Evolutionary conservation across 306 rosid species (phyloP).

Genomic region (Ziziphus jujuba): DNA sequence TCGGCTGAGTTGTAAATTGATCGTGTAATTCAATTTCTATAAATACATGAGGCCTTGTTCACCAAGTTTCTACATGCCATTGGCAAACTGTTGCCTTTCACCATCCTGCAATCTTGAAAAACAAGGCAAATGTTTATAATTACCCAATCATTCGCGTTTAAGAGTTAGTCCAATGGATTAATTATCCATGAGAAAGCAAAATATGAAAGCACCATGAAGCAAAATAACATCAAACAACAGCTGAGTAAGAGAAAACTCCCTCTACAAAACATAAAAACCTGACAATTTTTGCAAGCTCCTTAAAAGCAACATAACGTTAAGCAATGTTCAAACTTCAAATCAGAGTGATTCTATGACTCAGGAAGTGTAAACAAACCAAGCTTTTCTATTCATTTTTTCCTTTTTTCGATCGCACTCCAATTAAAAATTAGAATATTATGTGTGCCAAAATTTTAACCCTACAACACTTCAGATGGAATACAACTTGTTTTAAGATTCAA

Average conservation of each 20-base stretch:
- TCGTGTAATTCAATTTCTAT: not conserved
- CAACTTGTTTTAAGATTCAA: no score
- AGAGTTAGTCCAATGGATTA: not conserved
- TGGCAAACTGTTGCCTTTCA: slow-evolving; percentile 1
- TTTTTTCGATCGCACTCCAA: not conserved
- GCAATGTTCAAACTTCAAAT: not conserved
- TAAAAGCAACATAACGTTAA: not conserved
- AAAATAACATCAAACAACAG: not conserved
- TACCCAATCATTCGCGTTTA: not conserved
- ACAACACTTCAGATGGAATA: no score
- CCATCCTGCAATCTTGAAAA: slow-evolving; percentile 15
- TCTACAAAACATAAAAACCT: not conserved
- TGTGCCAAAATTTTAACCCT: not conserved
- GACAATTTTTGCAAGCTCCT: not conserved
- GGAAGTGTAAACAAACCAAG: not conserved
- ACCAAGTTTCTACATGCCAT: slow-evolving; percentile 9
- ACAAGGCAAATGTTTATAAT: not conserved
- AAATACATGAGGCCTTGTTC: slow-evolving; percentile 7
- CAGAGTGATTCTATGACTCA: not conserved
- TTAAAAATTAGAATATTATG: not conserved
- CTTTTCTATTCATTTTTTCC: not conserved
- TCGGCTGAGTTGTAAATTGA: not conserved
- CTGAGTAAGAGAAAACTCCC: not conserved
- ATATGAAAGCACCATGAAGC: not conserved
- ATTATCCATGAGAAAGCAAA: not conserved